Evolutionary conservation across 768 basidiomycete genomes (phyloP).

Genomic region (Crucibulum laeve): DNA sequence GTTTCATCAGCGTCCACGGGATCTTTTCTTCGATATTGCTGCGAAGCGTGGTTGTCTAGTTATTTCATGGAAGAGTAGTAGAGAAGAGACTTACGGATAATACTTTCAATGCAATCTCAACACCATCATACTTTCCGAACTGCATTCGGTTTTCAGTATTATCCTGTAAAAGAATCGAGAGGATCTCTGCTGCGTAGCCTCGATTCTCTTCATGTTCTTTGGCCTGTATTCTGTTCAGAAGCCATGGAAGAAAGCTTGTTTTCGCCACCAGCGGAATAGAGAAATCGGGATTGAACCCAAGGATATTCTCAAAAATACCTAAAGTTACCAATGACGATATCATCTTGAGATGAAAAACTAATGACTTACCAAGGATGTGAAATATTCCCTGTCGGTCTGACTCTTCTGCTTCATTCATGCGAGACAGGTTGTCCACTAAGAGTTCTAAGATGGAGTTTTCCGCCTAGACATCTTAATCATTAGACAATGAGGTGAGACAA

Average conservation of each 20-base stretch:
- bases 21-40: slow-evolving; percentile 88
- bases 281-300: slow-evolving; percentile 80
- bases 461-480: slow-evolving; percentile 41
- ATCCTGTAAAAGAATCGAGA: slow-evolving; percentile 87
- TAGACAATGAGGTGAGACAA: neutral
- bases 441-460: slow-evolving; percentile 83
- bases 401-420: slow-evolving; percentile 90
- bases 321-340: neutral
- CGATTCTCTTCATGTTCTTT: slow-evolving; percentile 86
- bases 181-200: slow-evolving; percentile 86
- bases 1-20: slow-evolving; percentile 85
- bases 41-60: slow-evolving; percentile 9
- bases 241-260: slow-evolving; percentile 75
- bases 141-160: slow-evolving; percentile 64
- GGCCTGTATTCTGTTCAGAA: slow-evolving; percentile 69
- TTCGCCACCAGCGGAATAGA: slow-evolving; percentile 66
- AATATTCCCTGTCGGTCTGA: slow-evolving; percentile 90
- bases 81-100: slow-evolving; percentile 59
- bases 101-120: slow-evolving; percentile 71
- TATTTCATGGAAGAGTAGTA: slow-evolving; percentile 1
- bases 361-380: slow-evolving; percentile 71
- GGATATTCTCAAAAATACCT: slow-evolving; percentile 92
- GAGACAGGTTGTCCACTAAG: slow-evolving; percentile 81
- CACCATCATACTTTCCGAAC: slow-evolving; percentile 70
- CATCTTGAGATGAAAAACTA: slow-evolving; percentile 1